Base-by-base conservation (phyloP, 1,139 yeast species). In the Debaryomycetaceae sp. region DNA sequence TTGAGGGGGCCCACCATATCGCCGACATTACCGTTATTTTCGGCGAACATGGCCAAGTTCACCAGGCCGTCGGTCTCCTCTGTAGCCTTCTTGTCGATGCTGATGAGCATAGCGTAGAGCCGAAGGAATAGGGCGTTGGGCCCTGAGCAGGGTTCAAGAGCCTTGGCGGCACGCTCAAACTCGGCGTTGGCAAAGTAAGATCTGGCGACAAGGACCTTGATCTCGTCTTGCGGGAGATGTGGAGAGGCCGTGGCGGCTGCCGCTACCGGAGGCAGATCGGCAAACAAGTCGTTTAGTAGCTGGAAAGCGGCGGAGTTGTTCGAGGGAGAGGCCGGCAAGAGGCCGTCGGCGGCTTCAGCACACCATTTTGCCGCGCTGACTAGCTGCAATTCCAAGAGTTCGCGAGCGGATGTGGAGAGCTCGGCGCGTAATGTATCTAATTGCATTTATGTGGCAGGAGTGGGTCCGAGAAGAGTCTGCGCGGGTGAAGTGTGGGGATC, bases 171-270 rank as follows among this genome's bases (percentile, higher is more conserved):
- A 21, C 98, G 57, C 35, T 79, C 92, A 46, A 78, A 87, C 49
- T 90, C 98, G 42, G 81, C 78, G 45, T 87, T 75, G 43, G 75
- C 79, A 57, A 90, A 85, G 43, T 81, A 78, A 0, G 83, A 51
- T 33, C 75, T 73, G 1, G 93, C 96, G 18, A 85, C 56, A 10
- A 73, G 43, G 25, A 76, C 52, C 35, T 53, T 52, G 10, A 6
- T 10, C 6, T 18, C 8, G 30, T 66, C 67, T 28, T 47, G 52
- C 22, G 56, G 55, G 12, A 27, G 7, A 20, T 15, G 15, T n/a
- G n/a, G n/a, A n/a, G n/a, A n/a, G n/a, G n/a, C n/a, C n/a, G n/a
- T n/a, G n/a, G n/a, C n/a, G n/a, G n/a, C n/a, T 18, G 20, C 20
- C 20, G 6, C 8, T 10, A 18, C 8, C 8, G 20, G 20, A 18